Conservation (phyloP, 768 basidiomycete genomes). For the Gyrodon lividus region DNA sequence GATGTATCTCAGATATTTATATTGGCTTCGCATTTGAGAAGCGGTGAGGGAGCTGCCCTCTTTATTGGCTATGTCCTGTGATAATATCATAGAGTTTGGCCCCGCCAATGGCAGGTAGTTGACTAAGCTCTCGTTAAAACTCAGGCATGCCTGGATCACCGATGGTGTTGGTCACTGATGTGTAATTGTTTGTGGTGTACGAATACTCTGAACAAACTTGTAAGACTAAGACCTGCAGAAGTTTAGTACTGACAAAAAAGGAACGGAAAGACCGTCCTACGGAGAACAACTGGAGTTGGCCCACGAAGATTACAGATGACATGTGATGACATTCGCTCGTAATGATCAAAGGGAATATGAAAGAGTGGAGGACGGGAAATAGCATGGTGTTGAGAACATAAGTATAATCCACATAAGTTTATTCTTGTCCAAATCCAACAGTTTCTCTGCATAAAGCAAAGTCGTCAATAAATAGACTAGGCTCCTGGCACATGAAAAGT, state of each 20-base stretch:
- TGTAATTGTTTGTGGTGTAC: background rate
- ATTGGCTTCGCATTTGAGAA: conserved; percentile 92
- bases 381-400: conserved; percentile 3
- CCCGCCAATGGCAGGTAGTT: background rate
- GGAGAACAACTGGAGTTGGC: conserved; percentile 15
- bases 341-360: conserved; percentile 6
- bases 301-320: conserved; percentile 30
- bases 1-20: conserved; percentile 69
- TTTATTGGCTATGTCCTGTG: background rate
- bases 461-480: conserved; percentile 15
- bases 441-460: conserved; percentile 61
- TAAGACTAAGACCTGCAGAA: background rate
- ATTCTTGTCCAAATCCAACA: conserved; percentile 93
- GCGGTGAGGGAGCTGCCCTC: conserved; percentile 26
- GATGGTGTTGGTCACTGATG: too few relatives aligned
- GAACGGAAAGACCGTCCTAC: background rate
- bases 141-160: background rate
- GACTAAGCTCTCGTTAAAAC: too few relatives aligned
- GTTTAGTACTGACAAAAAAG: background rate
- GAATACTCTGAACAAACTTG: background rate
- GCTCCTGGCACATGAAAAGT: background rate
- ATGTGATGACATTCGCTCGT: conserved; percentile 23
- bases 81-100: conserved; percentile 6
- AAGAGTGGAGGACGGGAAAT: conserved; percentile 8
- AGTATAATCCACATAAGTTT: conserved; percentile 24